Percentiles rank a stretch among this genome's conserved stretches.
Evolutionary conservation across 1,284 basidiomycete species (phyloP).

Genomic region (Fistulinella staudtii): DNA sequence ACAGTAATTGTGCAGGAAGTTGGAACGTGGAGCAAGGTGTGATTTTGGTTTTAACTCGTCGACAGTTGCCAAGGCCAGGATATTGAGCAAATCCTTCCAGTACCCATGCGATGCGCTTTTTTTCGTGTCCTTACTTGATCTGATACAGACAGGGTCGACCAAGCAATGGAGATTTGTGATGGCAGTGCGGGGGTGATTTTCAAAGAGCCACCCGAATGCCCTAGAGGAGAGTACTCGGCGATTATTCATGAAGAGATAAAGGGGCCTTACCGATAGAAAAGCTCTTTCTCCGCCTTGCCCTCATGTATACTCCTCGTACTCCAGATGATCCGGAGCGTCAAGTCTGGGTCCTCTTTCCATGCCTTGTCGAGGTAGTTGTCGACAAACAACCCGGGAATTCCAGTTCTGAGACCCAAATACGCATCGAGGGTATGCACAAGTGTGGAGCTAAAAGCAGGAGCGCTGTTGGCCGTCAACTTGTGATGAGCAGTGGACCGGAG

Average conservation of each 20-base stretch:
- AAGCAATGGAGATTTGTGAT: conserved; percentile 51
- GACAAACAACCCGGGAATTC: conserved; percentile 25
- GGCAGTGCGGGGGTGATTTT: conserved; percentile 62
- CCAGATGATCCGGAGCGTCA: conserved; percentile 61
- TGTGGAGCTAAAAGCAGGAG: conserved; percentile 47
- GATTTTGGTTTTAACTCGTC: conserved; percentile 38
- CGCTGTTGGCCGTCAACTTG: conserved; percentile 44
- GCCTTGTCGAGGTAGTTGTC: conserved; percentile 38
- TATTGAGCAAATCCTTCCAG: conserved; percentile 67
- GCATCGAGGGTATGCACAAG: conserved; percentile 48
- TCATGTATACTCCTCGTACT: conserved; percentile 59
- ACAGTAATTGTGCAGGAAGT: conserved; percentile 35
- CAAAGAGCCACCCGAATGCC: conserved; percentile 60
- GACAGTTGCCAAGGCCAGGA: conserved; percentile 50
- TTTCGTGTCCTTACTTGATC: conserved; percentile 19
- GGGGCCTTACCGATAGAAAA: conserved; percentile 47
- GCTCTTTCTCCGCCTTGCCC: conserved; percentile 51
- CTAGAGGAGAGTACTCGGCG: conserved; percentile 20
- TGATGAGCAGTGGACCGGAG: conserved; percentile 39
- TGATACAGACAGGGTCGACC: conserved; percentile 45
- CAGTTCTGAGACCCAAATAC: conserved; percentile 39
- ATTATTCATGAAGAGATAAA: conserved; percentile 11
- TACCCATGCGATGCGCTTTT: conserved; percentile 49
- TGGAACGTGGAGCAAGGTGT: conserved; percentile 6
- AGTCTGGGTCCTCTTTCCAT: conserved; percentile 49